These are phyloP conservation scores for Solanum virginianum DNA, from an alignment of 257 asterid genomes.

Conservation along the genomic window DNA sequence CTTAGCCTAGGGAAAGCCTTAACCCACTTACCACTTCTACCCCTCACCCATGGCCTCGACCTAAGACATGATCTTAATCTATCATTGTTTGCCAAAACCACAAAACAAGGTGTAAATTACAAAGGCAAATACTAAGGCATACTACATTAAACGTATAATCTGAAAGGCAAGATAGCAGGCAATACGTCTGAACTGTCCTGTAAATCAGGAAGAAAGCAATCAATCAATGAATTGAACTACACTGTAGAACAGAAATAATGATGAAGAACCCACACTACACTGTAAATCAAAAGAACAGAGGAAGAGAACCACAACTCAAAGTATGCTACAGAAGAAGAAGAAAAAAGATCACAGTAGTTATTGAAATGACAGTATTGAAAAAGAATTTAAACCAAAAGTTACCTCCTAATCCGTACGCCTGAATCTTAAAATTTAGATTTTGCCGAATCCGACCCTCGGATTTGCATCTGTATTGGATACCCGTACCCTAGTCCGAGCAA, in stretches of 20 bases:
- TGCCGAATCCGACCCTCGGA: not conserved
- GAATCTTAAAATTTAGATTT: not conserved
- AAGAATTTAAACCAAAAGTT: not conserved
- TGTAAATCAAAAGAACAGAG: not conserved
- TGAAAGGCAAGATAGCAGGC: not conserved
- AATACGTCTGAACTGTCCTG: not conserved
- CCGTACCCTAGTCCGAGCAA: not conserved
- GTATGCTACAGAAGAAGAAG: not conserved
- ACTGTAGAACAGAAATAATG: not conserved
- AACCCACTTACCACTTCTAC: not conserved
- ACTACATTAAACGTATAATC: not conserved
- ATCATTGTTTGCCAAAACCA: not conserved
- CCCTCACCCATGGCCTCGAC: not conserved
- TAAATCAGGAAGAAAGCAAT: not conserved
- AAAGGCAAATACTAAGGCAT: not conserved
- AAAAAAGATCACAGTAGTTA: not conserved
- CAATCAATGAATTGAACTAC: not conserved
- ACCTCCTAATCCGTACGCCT: not conserved
- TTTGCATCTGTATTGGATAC: not conserved
- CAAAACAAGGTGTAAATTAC: not conserved
- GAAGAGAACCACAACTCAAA: not conserved
- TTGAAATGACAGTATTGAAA: not conserved
- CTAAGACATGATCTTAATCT: not conserved
- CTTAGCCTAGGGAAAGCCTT: not conserved
- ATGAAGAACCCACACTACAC: not conserved